Evolutionary conservation across 805 yeast genomes (phyloP), one percentile per base, ranked within the genome.

Genomic region (Cyberlindnera misumaiensis): DNA sequence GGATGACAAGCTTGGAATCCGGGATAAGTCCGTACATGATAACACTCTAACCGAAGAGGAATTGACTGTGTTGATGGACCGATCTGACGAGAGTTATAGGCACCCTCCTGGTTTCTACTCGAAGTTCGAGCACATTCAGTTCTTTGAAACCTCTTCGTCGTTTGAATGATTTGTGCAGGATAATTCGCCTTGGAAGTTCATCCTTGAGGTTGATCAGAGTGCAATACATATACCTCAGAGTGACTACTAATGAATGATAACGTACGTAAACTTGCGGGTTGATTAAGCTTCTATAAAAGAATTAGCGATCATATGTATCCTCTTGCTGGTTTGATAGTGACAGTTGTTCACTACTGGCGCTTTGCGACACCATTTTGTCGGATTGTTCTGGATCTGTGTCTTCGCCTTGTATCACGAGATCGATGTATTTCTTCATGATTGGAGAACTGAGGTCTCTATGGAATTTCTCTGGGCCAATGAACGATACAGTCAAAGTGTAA

Each of bases 401-500:
- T 28, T 50, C 55, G 2, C 17, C 25, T 6, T 43, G 46, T 14
- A 44, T 43, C 16, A 56, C 63, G 41, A 34, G 46, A 5, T 30
- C 50, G 18, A 58, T 52, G 45, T 59, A 59, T 20, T 20, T 20
- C 48, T 58, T 59, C 58, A 58, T 52, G 5, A 44, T 34, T 26
- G 63, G 60, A 11, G 61, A 51, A 9, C 59, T 51, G 35, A 63
- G 47, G 38, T 62, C 62, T 42, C 61, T 56, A 44, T 64, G 68
- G 55, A 59, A 62, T 41, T 64, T 65, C 55, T 78, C 84, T 4
- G 83, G 84, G 2, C 86, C 87, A 10, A 74, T 44, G 40, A 79
- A 56, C 3, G 70, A 57, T 36, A 70, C 56, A 15, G 75, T 36
- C 11, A 77, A 43, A 30, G 72, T 59, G 52, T 67, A 78, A 13